Evolutionary conservation across 2,329 filamentous ascomycete species (phyloP).

Genomic region (Colletotrichum lini): DNA sequence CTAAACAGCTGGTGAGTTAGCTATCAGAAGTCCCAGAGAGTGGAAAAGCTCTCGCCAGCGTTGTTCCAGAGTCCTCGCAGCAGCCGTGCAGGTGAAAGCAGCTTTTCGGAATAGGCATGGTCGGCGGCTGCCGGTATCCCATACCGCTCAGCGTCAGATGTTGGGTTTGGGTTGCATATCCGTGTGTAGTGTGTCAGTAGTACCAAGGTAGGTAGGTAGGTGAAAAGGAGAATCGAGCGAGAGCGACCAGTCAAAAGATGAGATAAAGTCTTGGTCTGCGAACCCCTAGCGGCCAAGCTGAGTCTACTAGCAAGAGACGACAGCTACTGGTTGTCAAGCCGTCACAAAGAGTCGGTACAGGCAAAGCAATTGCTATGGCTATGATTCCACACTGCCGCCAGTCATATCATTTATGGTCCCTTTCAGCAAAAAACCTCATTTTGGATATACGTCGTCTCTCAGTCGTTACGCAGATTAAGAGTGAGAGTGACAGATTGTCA

Average conservation of each 20-base stretch:
- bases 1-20: too few relatives aligned
- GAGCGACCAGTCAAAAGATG: conserved; percentile 8
- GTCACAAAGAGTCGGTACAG: background rate
- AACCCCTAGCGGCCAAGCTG: conserved; percentile 16
- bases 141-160: conserved; percentile 35
- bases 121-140: conserved; percentile 22
- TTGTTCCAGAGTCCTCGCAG: too few relatives aligned
- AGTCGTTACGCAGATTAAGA: too few relatives aligned
- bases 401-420: background rate
- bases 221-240: conserved; percentile 22
- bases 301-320: background rate
- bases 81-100: background rate
- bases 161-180: conserved; percentile 27
- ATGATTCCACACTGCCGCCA: background rate
- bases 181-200: background rate
- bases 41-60: too few relatives aligned
- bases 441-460: too few relatives aligned
- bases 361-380: background rate
- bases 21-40: too few relatives aligned
- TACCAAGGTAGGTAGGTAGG: background rate
- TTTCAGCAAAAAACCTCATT: background rate
- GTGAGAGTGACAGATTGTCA: too few relatives aligned
- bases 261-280: conserved; percentile 22
- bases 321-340: background rate
- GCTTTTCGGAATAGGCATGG: background rate